Evolutionary conservation across 371 early-diverging fungal genomes (phyloP).

Genomic region (Apophysomyces trapeziformis): DNA sequence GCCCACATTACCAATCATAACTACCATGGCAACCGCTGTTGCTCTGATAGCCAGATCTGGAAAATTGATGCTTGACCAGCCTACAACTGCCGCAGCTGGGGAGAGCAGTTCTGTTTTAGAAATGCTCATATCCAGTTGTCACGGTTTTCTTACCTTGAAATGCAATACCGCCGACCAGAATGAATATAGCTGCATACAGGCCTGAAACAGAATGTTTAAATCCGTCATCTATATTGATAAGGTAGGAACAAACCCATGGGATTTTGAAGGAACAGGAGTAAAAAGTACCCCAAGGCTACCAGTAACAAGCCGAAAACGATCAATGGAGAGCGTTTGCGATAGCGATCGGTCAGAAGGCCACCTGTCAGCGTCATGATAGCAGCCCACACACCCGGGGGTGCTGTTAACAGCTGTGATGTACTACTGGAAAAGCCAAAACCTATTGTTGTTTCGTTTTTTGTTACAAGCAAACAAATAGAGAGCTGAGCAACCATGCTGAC

Average conservation of each 20-base stretch:
- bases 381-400: conserved; percentile 37
- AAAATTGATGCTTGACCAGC: conserved; percentile 43
- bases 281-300: conserved; percentile 22
- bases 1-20: conserved; percentile 46
- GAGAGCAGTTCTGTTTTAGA: too few species aligned
- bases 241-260: conserved; percentile 18
- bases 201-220: neutral
- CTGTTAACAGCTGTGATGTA: conserved; percentile 43
- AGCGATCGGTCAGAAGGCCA: conserved; percentile 24
- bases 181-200: conserved; percentile 1
- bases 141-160: conserved; percentile 12
- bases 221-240: neutral
- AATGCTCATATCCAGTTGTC: neutral
- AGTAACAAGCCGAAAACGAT: conserved; percentile 19
- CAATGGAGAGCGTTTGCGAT: conserved; percentile 21
- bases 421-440: conserved; percentile 44
- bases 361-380: conserved; percentile 21
- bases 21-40: conserved; percentile 41
- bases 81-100: conserved; percentile 35
- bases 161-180: conserved; percentile 21
- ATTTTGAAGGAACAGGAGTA: conserved; percentile 19
- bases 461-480: too few species aligned
- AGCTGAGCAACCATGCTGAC: too few species aligned
- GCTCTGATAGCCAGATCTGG: conserved; percentile 36
- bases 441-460: neutral